Evolutionary conservation across 768 basidiomycete genomes (phyloP), one percentile per base, ranked within the genome.

Genomic region (Tylopilus balloui): DNA sequence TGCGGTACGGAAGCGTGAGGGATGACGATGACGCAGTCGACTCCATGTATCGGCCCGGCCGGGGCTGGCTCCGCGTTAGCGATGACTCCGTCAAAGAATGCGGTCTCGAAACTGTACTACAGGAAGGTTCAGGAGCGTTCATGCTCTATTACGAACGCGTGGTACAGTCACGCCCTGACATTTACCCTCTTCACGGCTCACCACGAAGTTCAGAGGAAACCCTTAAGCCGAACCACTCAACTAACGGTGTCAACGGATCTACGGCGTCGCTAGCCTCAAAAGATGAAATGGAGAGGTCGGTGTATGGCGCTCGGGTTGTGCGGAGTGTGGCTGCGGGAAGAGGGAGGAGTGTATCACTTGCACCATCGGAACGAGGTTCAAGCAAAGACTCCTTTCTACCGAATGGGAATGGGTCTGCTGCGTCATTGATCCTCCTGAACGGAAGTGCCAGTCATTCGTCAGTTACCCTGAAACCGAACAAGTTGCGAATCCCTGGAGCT

Each of bases 101-200:
- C 31, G 86, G 85, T 23, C 76, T 92, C 45, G 82, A 86, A 69
- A 72, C 73, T 46, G 89, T 91, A 61, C 67, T 90, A 45, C 71
- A 75, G 62, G 87, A 87, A 75, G 86, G 84, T 45, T 73, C 78
- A 17, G 88, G 81, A 53, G 77, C 74, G 15, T 95, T 97, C 67
- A 90, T 99, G 88, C 76, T 97, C 32, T 98, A 91, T 62, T 99
- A 98, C 59, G 95, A 99, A 73, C 78, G 83, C 38, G 73, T 84
- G 25, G 66, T 69, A 57, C 67, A 65, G 61, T 62, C 69, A 53
- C 65, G 54, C 55, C 62, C 65, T 62, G 69, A 59, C 45, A 55
- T 67, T 49, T 63, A 67, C 56, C 61, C 69, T 28, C 57, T 62
- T 53, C 47, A 59, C 53, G 64, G 47, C 54, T 67, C 72, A 54